Evolutionary conservation across 108 stramenopile species (phyloP).

Genomic region (Stephanodiscus minutulus): DNA sequence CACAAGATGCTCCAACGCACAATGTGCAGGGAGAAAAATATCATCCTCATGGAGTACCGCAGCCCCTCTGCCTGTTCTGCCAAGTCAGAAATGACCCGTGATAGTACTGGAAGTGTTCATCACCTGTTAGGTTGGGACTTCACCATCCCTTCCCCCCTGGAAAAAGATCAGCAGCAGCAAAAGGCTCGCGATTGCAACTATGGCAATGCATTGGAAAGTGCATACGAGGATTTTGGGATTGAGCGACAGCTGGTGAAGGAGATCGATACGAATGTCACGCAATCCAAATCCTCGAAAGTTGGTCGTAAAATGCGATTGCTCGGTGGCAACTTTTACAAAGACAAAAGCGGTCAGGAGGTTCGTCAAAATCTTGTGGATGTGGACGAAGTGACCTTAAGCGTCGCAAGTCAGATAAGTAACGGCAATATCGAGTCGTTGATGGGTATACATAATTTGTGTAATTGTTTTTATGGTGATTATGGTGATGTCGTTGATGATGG

Average conservation of each 20-base stretch:
- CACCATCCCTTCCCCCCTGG: not conserved
- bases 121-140: not conserved
- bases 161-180: not conserved
- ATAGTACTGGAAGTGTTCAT: not conserved
- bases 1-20: constrained; percentile 3
- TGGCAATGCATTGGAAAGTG: constrained; percentile 1
- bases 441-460: not conserved
- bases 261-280: no score
- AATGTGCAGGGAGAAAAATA: not conserved
- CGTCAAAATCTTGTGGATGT: not conserved
- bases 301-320: not conserved
- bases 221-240: not conserved
- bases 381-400: not conserved
- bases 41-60: not conserved
- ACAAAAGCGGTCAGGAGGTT: no score
- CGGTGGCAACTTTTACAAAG: not conserved
- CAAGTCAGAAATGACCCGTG: no score
- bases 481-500: not conserved
- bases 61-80: not conserved
- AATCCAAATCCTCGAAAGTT: not conserved
- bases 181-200: no score
- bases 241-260: not conserved
- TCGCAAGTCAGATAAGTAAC: not conserved
- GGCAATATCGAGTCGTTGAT: constrained; percentile 4
- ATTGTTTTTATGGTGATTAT: not conserved